These are phyloP conservation scores for Mucuna pruriens DNA, from an alignment of 306 rosid species.

Conservation along the genomic window DNA sequence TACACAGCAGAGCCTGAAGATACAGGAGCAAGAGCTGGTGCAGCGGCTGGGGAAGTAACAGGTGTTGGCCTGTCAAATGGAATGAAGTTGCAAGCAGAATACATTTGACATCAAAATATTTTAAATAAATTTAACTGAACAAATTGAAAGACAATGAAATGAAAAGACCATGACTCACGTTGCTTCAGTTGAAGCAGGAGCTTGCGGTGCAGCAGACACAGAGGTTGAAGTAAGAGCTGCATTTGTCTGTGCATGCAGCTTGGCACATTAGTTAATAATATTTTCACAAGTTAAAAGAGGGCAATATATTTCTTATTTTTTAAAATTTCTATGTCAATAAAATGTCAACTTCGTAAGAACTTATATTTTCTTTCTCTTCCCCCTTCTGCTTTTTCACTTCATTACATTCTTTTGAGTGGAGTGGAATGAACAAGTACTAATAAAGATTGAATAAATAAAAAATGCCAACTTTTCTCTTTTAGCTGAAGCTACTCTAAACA, in stretches of 20 bases:
- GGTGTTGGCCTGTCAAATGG: slow-evolving; percentile 49
- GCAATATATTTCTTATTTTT: neutral
- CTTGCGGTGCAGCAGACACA: slow-evolving; percentile 42
- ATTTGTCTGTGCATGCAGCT: slow-evolving; percentile 55
- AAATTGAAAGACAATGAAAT: neutral
- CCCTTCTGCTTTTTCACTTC: neutral
- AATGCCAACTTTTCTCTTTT: neutral
- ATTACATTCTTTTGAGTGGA: neutral
- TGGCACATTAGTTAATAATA: neutral
- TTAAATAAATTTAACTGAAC: neutral
- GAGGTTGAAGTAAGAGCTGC: slow-evolving; percentile 49
- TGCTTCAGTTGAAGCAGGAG: slow-evolving; percentile 39
- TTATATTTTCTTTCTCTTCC: neutral
- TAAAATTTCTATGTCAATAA: neutral
- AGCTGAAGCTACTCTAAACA: neutral
- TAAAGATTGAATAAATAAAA: neutral
- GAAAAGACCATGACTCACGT: slow-evolving; percentile 48
- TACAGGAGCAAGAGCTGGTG: neutral
- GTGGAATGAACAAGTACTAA: neutral
- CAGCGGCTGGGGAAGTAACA: slow-evolving; percentile 15
- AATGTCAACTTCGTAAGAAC: neutral
- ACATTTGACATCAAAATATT: neutral
- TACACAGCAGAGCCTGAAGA: slow-evolving; percentile 52
- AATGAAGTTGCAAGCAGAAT: neutral
- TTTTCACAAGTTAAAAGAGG: neutral